These are phyloP conservation scores for Solanum medicagineum DNA, from an alignment of 257 asterid species.

Conservation along the genomic window DNA sequence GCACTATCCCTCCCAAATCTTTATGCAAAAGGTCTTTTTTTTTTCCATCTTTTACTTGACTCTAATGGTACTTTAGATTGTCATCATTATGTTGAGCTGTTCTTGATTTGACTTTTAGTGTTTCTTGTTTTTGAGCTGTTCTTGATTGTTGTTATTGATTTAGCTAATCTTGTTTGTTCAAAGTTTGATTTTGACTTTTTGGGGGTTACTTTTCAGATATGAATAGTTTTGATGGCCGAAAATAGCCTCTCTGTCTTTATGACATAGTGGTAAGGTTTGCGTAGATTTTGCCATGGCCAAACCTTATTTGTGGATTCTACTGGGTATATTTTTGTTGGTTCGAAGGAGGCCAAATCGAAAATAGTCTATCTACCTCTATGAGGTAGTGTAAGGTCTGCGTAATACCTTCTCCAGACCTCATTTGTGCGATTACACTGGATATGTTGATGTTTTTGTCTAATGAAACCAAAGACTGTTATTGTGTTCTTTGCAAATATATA, in stretches of 20 bases:
- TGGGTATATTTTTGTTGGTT: too few relatives aligned
- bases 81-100: neutral
- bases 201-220: neutral
- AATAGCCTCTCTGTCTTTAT: too few relatives aligned
- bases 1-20: neutral
- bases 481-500: neutral
- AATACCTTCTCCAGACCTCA: too few relatives aligned
- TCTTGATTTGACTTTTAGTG: neutral
- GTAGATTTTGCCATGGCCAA: too few relatives aligned
- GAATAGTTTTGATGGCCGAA: neutral
- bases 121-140: neutral
- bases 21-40: neutral
- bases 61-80: neutral
- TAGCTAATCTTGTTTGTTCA: neutral
- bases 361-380: too few relatives aligned
- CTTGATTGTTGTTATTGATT: neutral
- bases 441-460: too few relatives aligned
- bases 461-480: neutral
- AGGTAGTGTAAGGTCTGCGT: too few relatives aligned
- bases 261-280: too few relatives aligned
- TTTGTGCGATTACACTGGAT: too few relatives aligned
- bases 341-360: too few relatives aligned
- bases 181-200: neutral
- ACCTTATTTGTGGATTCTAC: too few relatives aligned
- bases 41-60: neutral